Percentiles rank a stretch among this genome's conserved stretches.
These are phyloP conservation scores for Sarocladium oryzae DNA, from an alignment of 2,329 filamentous ascomycete genomes.

Conservation along the genomic window DNA sequence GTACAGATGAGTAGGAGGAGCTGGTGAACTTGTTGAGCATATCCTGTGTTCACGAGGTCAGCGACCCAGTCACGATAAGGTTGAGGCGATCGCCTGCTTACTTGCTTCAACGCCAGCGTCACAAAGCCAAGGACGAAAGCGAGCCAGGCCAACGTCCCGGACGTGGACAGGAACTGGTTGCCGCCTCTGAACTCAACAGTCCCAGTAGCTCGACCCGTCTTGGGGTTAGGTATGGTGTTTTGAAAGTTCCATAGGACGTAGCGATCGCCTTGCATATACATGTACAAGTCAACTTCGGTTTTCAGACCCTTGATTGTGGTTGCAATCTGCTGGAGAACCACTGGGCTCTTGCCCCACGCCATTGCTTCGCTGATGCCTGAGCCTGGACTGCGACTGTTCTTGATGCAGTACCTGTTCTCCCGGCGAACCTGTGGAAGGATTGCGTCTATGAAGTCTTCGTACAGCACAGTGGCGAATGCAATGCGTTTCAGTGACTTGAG, in stretches of 20 bases:
- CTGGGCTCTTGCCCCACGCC: slow-evolving; percentile 20
- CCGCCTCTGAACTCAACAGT: slow-evolving; percentile 34
- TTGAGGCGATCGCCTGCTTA: slow-evolving; percentile 14
- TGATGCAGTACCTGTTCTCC: slow-evolving; percentile 28
- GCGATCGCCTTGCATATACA: slow-evolving; percentile 32
- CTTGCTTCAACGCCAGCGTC: slow-evolving; percentile 29
- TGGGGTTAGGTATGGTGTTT: slow-evolving; percentile 30
- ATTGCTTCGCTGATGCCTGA: slow-evolving; percentile 24
- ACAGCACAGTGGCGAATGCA: slow-evolving; percentile 28
- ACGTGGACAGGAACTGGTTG: slow-evolving; percentile 31
- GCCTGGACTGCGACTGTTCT: slow-evolving; percentile 25
- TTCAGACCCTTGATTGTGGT: slow-evolving; percentile 19
- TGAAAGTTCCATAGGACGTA: slow-evolving; percentile 36
- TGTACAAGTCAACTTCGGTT: slow-evolving; percentile 25
- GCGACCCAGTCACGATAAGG: too few species aligned
- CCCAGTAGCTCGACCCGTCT: slow-evolving; percentile 29
- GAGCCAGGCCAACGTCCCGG: slow-evolving; percentile 31
- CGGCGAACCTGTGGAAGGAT: slow-evolving; percentile 26
- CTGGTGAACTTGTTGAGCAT: slow-evolving; percentile 22
- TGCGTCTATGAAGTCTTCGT: slow-evolving; percentile 28
- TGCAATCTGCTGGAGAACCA: slow-evolving; percentile 22
- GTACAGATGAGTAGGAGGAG: slow-evolving; percentile 20
- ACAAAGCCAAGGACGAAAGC: slow-evolving; percentile 33
- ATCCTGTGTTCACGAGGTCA: slow-evolving; percentile 18
- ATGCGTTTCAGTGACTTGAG: slow-evolving; percentile 29